A percentile compares a stretch with the other conserved stretches of the same genome.
These are phyloP conservation scores for Metschnikowia picachoensis DNA, from an alignment of 805 yeast genomes.

Conservation along the genomic window DNA sequence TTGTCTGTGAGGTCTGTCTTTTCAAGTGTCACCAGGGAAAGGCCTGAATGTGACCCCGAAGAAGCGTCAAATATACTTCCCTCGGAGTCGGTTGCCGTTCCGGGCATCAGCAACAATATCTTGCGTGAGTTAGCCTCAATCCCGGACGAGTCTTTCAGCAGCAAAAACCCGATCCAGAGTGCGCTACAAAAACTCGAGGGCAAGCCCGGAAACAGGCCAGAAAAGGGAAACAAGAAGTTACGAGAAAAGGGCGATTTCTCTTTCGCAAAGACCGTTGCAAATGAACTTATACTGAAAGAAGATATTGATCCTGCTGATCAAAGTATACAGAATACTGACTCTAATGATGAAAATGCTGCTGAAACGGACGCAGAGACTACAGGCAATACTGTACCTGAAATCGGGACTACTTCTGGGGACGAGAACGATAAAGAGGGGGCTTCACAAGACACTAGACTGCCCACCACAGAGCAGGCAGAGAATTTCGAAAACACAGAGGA, in stretches of 20 bases:
- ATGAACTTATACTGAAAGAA: too few relatives aligned
- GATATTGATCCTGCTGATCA: too few relatives aligned
- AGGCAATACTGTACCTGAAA: too few relatives aligned
- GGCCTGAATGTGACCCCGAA: background rate
- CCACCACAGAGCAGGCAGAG: conserved; percentile 3
- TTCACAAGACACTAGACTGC: too few relatives aligned
- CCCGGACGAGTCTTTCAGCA: conserved; percentile 68
- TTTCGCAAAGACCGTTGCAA: too few relatives aligned
- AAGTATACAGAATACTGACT: too few relatives aligned
- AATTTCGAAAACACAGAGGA: conserved; percentile 26
- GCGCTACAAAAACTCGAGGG: conserved; percentile 84
- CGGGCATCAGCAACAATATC: conserved; percentile 42
- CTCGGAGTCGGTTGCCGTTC: conserved; percentile 48
- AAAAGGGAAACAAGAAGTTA: background rate
- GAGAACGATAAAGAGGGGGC: too few relatives aligned
- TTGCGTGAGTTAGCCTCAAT: conserved; percentile 68
- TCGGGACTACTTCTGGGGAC: too few relatives aligned
- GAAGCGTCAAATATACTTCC: conserved; percentile 9
- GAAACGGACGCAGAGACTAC: too few relatives aligned
- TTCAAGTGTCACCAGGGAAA: conserved; percentile 18
- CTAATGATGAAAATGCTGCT: too few relatives aligned
- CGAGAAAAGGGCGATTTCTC: too few relatives aligned
- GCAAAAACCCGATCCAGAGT: conserved; percentile 65
- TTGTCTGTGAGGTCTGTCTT: conserved; percentile 33
- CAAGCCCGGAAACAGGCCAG: conserved; percentile 19